Base-by-base conservation (phyloP, 108 stramenopile genomes). In the Fistulifera pelliculosa region DNA sequence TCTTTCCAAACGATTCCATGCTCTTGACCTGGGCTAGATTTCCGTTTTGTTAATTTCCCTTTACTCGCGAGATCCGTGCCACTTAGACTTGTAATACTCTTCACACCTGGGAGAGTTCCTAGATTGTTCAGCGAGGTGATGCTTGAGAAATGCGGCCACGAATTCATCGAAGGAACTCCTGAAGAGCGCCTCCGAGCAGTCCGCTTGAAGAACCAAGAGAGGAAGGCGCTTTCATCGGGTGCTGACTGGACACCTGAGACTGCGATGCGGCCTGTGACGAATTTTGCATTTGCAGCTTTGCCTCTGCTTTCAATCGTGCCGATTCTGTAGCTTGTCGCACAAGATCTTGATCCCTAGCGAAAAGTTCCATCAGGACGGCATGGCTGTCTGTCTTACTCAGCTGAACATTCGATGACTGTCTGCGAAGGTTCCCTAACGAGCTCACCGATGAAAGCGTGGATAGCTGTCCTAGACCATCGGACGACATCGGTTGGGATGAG, bases 131-230 rank as follows among this genome's bases (percentile, higher is more conserved):
- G 57, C 14, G 82, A 84, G 11, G 81, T 79, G 22, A 93, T 85
- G 49, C 85, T 87, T 15, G 87, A 85, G 60, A 93, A 93, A 56
- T 90, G 87, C 19, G 92, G 92, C 92, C 92, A 93, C 7, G 92
- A 89, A 38, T 77, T 80, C 38, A 85, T 56, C 5, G 85, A 70
- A 13, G 90, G 80, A 12, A 87, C 81, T 6, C 21, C 21, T 71
- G 66, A 35, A 35, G 31, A 35, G 31, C 31, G 3, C 31, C 31
- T 35, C 31, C 31, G 6, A 35, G 8, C 25, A 25, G 24, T 17
- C 74, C 38, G 70, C 70, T 21, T 56, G 31, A 35, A 35, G 31
- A 35, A 8, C 31, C 31, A 6, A 35, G 8, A 35, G 31, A 35
- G 62, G 52, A 76, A 57, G 52, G 69, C 54, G 38, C 72, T 64